phyloP scores from a whole-genome alignment of 495 filamentous ascomycete genomes.

The Saxispiralis lemnorum region DNA sequence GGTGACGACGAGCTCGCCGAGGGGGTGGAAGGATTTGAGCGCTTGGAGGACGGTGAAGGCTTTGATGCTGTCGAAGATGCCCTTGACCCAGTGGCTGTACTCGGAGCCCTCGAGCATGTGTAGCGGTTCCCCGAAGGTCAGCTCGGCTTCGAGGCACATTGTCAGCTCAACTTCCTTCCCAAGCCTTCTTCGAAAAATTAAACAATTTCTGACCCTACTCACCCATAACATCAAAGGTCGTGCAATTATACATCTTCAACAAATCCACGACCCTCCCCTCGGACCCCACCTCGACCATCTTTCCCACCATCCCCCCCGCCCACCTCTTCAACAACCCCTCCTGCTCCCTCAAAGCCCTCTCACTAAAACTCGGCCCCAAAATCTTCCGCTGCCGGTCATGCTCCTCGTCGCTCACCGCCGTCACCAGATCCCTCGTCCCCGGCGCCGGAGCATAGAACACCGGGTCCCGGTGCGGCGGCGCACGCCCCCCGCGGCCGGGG shows the following conservation, averaged over 20 bases:
- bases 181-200: conserved; percentile 1
- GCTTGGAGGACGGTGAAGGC: conserved; percentile 1
- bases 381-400: conserved; percentile 13
- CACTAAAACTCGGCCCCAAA: conserved; percentile 11
- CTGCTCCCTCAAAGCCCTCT: conserved; percentile 12
- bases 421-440: conserved; percentile 3
- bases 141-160: conserved; percentile 1
- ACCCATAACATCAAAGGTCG: conserved; percentile 13
- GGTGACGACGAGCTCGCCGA: not conserved
- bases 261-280: conserved; percentile 2
- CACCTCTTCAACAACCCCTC: conserved; percentile 12
- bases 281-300: conserved; percentile 1
- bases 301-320: conserved; percentile 4
- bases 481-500: conserved; percentile 6
- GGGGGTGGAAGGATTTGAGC: not conserved
- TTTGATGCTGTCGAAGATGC: conserved; percentile 9
- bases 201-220: not conserved
- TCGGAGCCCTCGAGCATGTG: conserved; percentile 5
- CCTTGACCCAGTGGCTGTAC: conserved; percentile 5
- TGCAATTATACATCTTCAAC: conserved; percentile 10
- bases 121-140: conserved; percentile 10
- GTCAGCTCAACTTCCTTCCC: not conserved
- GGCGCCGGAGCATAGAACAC: conserved; percentile 6
- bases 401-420: conserved; percentile 8
- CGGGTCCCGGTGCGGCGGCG: conserved; percentile 6